Evolutionary conservation across 768 basidiomycete genomes (phyloP).

Genomic region (Porpolomopsis calyptriformis): DNA sequence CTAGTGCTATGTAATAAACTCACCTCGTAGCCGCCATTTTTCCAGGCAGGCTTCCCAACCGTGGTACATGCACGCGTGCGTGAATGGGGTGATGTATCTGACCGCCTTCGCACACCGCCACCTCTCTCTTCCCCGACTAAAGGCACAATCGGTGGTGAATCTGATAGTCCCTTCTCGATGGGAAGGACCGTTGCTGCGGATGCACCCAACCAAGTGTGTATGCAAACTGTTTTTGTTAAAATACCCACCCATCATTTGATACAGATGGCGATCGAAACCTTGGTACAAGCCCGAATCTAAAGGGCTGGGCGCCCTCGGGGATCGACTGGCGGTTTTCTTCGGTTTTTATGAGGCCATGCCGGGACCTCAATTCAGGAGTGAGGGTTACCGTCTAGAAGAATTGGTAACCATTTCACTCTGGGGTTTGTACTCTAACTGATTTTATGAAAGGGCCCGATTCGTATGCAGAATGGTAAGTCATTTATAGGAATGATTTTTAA

Average conservation of each 20-base stretch:
- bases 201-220: constrained; percentile 26
- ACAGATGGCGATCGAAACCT: constrained; percentile 27
- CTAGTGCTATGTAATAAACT: background rate
- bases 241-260: background rate
- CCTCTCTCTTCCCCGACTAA: constrained; percentile 29
- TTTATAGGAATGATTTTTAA: background rate
- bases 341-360: constrained; percentile 30
- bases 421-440: background rate
- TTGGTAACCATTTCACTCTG: constrained; percentile 18
- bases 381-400: constrained; percentile 35
- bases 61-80: constrained; percentile 20
- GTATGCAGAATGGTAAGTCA: constrained; percentile 25
- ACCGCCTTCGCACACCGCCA: constrained; percentile 26
- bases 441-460: constrained; percentile 24
- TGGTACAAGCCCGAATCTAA: constrained; percentile 37
- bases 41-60: constrained; percentile 30
- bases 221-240: background rate
- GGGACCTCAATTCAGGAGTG: constrained; percentile 26
- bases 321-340: constrained; percentile 23
- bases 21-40: background rate
- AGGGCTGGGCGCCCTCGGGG: constrained; percentile 18
- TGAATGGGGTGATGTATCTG: constrained; percentile 15
- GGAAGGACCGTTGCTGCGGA: constrained; percentile 9
- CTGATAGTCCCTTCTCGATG: constrained; percentile 16
- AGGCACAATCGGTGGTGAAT: constrained; percentile 14